Conservation (phyloP, 2,329 filamentous ascomycete genomes). For the Colletotrichum tanaceti region DNA sequence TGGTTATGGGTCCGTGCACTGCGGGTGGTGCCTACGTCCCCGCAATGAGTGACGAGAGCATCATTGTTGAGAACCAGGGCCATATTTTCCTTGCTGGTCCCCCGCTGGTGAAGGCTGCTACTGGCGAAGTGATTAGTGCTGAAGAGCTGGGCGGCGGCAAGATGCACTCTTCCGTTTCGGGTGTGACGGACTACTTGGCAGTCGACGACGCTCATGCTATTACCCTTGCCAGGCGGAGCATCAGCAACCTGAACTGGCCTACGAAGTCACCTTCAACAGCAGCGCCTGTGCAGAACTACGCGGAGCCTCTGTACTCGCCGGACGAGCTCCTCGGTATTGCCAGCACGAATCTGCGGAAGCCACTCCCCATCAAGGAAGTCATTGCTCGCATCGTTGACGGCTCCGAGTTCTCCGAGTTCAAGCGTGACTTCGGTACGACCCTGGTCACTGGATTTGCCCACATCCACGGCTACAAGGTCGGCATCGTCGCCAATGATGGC, state of each 20-base stretch:
- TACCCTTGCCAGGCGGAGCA: conserved; percentile 82
- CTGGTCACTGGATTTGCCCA: conserved; percentile 91
- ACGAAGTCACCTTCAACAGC: conserved; percentile 54
- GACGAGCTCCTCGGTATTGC: conserved; percentile 89
- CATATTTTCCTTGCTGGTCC: conserved; percentile 97
- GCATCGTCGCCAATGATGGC: conserved; percentile 95
- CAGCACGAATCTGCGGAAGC: conserved; percentile 87
- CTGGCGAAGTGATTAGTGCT: conserved; percentile 88
- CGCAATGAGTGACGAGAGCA: conserved; percentile 96
- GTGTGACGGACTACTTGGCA: conserved; percentile 94
- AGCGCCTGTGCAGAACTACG: conserved; percentile 60
- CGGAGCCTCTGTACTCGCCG: conserved; percentile 83
- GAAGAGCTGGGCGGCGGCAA: conserved; percentile 92
- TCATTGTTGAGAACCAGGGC: conserved; percentile 96
- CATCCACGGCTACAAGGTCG: conserved; percentile 91
- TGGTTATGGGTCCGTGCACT: conserved; percentile 98
- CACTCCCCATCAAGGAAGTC: conserved; percentile 87
- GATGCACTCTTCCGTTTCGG: conserved; percentile 89
- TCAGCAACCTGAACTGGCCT: conserved; percentile 93
- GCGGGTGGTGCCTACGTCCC: conserved; percentile 96
- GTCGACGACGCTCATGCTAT: conserved; percentile 94
- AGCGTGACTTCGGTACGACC: conserved; percentile 87
- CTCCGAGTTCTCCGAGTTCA: conserved; percentile 92
- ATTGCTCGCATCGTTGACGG: conserved; percentile 94
- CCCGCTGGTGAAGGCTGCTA: conserved; percentile 94